Base-by-base conservation (phyloP, 306 rosid species). In the Styphnolobium japonicum region DNA sequence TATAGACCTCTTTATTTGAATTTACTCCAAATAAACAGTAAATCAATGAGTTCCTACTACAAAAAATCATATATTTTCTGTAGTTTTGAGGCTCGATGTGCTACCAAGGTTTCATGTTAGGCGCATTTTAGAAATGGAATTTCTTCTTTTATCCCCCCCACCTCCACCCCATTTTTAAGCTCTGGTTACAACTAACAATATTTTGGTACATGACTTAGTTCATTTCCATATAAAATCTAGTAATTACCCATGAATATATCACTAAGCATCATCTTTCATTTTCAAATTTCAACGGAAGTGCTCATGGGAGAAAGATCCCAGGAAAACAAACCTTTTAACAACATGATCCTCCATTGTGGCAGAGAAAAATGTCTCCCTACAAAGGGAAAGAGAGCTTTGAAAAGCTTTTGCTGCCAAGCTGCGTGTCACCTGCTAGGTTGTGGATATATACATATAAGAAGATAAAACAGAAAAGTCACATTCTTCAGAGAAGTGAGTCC, bases 361-460 rank as follows among this genome's bases (percentile, higher is more conserved):
- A 27, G 97, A 94, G 88, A 94, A 94, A 86, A 94, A 94, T 48
- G 98, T 94, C 86, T 94, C 98, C 78, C 58, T 92, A 79, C 98
- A 94, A 78, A 92, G 95, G 40, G 94, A 80, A 68, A 94, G 88
- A 81, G 96, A 90, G 63, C 80, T 90, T 81, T 94, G 97, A 76
- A 94, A 94, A 63, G 87, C 97, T 85, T 94, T 94, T 4, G 94
- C 94, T 12, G 97, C 98, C 89, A 94, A 84, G 87, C 98, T 94
- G 62, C 83, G 82, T 15, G 98, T 94, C 58, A 94, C 94, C 98
- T 94, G 78, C 55, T 65, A 76, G 76, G 58, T 77, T 66, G 34
- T 12, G 56, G 77, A 66, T n/a, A 67, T 16, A 70, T 16, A 37
- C 34, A 86, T 58, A 48, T 76, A 45, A 71, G 62, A 52, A 73